phyloP scores from a whole-genome alignment of 192 early-diverging fungal species.

The Backusella psychrophila region DNA sequence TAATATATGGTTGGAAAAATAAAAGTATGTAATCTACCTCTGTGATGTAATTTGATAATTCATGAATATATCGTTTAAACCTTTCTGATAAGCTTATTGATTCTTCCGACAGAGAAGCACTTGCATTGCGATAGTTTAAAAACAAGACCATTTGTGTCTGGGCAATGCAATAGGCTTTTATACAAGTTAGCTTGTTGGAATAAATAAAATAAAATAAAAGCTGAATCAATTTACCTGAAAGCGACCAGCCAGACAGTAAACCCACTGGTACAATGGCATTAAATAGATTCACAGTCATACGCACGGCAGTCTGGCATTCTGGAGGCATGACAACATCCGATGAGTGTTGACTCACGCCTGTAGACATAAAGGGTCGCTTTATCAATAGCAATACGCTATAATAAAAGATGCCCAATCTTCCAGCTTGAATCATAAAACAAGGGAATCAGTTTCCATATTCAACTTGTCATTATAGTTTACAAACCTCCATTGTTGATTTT shows the following conservation, averaged over 20 bases:
- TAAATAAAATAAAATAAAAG: too few relatives aligned
- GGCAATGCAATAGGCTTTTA: background rate
- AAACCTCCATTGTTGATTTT: conserved; percentile 21
- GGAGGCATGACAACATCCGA: background rate
- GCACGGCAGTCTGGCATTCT: background rate
- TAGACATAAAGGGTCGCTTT: conserved; percentile 12
- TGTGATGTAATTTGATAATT: background rate
- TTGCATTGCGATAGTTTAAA: conserved; percentile 2
- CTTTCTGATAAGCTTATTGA: conserved; percentile 3
- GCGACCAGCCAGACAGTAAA: background rate
- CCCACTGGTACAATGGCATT: background rate
- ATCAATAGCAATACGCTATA: background rate
- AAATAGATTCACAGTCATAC: background rate
- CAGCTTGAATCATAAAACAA: background rate
- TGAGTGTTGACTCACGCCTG: background rate
- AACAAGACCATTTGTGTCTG: conserved; percentile 11
- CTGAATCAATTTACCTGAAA: background rate
- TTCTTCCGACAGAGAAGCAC: background rate
- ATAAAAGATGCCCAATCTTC: background rate
- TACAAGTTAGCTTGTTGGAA: too few relatives aligned
- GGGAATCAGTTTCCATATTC: background rate
- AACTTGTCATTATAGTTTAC: background rate
- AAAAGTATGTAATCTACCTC: background rate
- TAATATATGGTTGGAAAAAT: background rate
- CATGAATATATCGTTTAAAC: background rate